Percentiles rank a stretch among this genome's conserved stretches.
These are phyloP conservation scores for Axilococcus clingmanii DNA, from an alignment of 139 green algal species.

Conservation along the genomic window DNA sequence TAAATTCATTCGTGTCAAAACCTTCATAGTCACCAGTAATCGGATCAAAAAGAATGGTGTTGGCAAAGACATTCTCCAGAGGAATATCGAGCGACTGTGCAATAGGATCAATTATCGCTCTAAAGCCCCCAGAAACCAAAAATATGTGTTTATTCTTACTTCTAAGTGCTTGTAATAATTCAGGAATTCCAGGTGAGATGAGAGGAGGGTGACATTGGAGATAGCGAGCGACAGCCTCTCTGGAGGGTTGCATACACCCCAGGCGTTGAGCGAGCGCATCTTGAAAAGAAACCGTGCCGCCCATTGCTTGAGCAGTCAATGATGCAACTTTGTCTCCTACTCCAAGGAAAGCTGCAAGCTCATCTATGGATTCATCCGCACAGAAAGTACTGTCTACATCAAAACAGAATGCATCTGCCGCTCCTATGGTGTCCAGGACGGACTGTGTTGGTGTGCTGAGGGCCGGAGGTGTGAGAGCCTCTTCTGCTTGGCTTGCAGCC, in stretches of 20 bases:
- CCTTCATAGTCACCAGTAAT: slow-evolving; percentile 71
- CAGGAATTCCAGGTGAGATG: slow-evolving; percentile 74
- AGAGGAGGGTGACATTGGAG: slow-evolving; percentile 4
- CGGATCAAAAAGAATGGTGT: slow-evolving; percentile 84
- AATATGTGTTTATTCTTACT: slow-evolving; percentile 65
- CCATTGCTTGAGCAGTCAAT: slow-evolving; percentile 76
- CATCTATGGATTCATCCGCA: slow-evolving; percentile 94
- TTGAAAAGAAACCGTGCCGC: slow-evolving; percentile 78
- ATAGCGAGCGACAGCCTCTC: background rate
- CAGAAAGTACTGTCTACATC: slow-evolving; percentile 97
- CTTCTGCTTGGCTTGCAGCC: too few species aligned
- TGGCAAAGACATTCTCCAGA: slow-evolving; percentile 79
- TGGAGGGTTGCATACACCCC: slow-evolving; percentile 58
- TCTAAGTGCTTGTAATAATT: slow-evolving; percentile 67
- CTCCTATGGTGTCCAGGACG: background rate
- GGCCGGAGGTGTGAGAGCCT: too few species aligned
- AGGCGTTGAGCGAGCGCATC: slow-evolving; percentile 74
- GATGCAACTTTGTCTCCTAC: slow-evolving; percentile 68
- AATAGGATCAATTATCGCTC: slow-evolving; percentile 88
- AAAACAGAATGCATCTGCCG: slow-evolving; percentile 76
- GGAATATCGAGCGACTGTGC: slow-evolving; percentile 79
- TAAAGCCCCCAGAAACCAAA: slow-evolving; percentile 93
- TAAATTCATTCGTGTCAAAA: slow-evolving; percentile 91
- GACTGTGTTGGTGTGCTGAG: background rate
- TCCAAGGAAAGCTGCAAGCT: slow-evolving; percentile 85